Conservation (phyloP, 495 filamentous ascomycete genomes). For the Penicillium dipodomyicola region DNA sequence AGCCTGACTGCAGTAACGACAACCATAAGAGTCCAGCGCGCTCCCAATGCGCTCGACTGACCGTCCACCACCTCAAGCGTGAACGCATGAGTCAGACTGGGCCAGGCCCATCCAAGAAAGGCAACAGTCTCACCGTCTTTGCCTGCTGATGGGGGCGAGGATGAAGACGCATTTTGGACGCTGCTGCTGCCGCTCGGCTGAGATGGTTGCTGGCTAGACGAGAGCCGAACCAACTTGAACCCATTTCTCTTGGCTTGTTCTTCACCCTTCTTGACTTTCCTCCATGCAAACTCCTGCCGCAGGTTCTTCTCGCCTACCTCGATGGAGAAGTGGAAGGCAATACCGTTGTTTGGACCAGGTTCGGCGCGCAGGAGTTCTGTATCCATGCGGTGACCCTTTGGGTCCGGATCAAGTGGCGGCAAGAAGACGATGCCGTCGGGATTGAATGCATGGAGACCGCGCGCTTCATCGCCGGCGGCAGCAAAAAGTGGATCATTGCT, state of each 20-base stretch:
- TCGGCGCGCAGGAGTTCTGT: neutral
- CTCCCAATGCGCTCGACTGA: neutral
- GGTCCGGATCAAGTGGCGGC: neutral
- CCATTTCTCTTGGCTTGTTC: neutral
- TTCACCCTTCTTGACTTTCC: slow-evolving; percentile 1
- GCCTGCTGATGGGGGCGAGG: neutral
- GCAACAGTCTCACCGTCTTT: neutral
- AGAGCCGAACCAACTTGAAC: slow-evolving; percentile 1
- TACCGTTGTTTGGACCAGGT: neutral
- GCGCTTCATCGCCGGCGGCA: neutral
- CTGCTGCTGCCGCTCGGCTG: neutral
- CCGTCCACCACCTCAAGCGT: neutral
- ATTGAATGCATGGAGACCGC: neutral
- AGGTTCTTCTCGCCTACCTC: neutral
- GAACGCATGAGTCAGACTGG: neutral
- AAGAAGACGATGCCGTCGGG: neutral
- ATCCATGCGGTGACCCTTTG: neutral
- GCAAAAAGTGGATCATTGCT: neutral
- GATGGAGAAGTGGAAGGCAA: neutral
- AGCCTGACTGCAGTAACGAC: neutral
- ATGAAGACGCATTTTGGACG: neutral
- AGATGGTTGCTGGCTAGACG: neutral
- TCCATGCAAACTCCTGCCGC: neutral
- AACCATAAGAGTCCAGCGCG: neutral
- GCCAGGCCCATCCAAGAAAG: slow-evolving; percentile 14